These are phyloP conservation scores for Chiua sp. DNA, from an alignment of 1,284 basidiomycete species.

Conservation along the genomic window DNA sequence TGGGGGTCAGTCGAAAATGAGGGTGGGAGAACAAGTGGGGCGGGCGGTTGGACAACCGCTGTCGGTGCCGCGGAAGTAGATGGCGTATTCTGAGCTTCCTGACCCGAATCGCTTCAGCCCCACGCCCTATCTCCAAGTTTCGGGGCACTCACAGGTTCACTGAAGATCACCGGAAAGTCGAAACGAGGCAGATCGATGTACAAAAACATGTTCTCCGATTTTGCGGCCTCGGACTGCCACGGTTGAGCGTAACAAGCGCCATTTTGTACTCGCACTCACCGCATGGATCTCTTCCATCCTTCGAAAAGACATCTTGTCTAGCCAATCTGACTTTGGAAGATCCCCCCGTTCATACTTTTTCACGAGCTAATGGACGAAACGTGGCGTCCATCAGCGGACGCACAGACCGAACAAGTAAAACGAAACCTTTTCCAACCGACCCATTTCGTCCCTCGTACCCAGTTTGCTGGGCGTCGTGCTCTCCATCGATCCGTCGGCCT, in stretches of 20 bases:
- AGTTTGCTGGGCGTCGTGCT: conserved; percentile 88
- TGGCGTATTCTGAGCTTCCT: conserved; percentile 43
- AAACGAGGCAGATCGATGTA: conserved; percentile 98
- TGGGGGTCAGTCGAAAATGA: conserved; percentile 66
- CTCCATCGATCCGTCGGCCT: conserved; percentile 86
- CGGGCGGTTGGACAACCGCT: conserved; percentile 44
- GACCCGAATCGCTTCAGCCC: conserved; percentile 10
- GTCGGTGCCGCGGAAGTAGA: conserved; percentile 44
- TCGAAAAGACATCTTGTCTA: conserved; percentile 92
- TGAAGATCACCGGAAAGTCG: conserved; percentile 97
- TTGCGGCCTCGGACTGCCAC: conserved; percentile 79
- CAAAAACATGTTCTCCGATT: conserved; percentile 89
- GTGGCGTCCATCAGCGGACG: not conserved
- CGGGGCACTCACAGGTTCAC: conserved; percentile 69
- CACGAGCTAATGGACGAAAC: conserved; percentile 64
- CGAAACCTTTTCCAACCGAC: conserved; percentile 88
- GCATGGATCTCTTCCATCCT: conserved; percentile 94
- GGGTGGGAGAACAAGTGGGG: conserved; percentile 51
- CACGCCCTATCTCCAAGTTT: not conserved
- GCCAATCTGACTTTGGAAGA: conserved; percentile 94
- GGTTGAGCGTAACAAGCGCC: conserved; percentile 1
- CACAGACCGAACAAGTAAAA: not conserved
- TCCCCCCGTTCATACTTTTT: conserved; percentile 97
- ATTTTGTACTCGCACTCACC: conserved; percentile 48
- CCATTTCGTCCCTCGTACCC: conserved; percentile 88